Evolutionary conservation across 208 protist genomes (phyloP).

Genomic region (Trichomonas gallinae): DNA sequence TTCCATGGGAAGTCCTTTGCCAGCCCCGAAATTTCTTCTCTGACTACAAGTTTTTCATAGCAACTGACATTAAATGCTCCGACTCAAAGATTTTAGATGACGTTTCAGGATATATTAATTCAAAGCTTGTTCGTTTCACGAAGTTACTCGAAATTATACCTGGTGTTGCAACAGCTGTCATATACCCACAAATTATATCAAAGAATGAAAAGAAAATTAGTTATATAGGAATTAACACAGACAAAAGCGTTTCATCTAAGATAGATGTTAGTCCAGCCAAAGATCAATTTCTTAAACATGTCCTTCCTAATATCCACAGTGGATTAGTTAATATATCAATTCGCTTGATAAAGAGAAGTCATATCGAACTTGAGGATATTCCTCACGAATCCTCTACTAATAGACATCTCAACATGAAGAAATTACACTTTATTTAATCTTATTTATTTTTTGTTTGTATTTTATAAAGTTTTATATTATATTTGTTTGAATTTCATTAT

Average conservation of each 20-base stretch:
- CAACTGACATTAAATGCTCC: not conserved
- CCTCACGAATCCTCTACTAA: no score
- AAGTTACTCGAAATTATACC: not conserved
- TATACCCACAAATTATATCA: not conserved
- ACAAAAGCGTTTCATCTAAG: not conserved
- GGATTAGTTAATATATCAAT: no score
- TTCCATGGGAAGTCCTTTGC: not conserved
- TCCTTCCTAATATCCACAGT: no score
- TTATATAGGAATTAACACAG: not conserved
- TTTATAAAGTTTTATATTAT: no score
- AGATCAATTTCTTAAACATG: not conserved
- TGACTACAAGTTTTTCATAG: not conserved
- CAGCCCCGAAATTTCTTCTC: not conserved
- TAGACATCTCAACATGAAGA: no score
- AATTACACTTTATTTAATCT: no score
- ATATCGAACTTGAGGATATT: no score
- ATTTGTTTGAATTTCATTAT: no score
- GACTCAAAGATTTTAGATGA: not conserved
- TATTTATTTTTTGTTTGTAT: no score
- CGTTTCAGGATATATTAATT: not conserved
- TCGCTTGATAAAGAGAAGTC: no score
- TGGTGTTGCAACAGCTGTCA: not conserved
- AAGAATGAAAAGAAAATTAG: not conserved
- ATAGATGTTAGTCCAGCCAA: not conserved
- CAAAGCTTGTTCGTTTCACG: not conserved